Percentiles rank a stretch among this genome's conserved stretches.
These are phyloP conservation scores for Wickerhamiella alocasiicola DNA, from an alignment of 805 yeast species.

Conservation along the genomic window DNA sequence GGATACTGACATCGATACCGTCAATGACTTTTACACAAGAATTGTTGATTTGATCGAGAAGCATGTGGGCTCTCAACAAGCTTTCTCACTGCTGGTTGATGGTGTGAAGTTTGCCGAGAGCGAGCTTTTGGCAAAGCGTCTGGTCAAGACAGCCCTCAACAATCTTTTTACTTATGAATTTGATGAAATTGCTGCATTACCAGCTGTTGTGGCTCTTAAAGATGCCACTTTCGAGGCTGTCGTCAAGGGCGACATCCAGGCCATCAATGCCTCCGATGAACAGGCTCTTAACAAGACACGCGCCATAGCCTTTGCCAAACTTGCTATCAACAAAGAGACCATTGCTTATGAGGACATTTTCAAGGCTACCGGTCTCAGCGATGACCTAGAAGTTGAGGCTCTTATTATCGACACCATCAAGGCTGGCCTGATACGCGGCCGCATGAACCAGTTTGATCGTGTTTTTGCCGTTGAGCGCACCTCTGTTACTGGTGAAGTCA, in stretches of 20 bases:
- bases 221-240: slow-evolving; percentile 23
- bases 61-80: slow-evolving; percentile 10
- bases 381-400: slow-evolving; percentile 28
- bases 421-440: slow-evolving; percentile 32
- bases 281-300: slow-evolving; percentile 21
- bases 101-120: slow-evolving; percentile 16
- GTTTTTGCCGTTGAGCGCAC: slow-evolving; percentile 29
- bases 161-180: slow-evolving; percentile 23
- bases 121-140: slow-evolving; percentile 16
- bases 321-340: slow-evolving; percentile 19
- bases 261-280: slow-evolving; percentile 11
- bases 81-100: slow-evolving; percentile 18
- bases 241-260: slow-evolving; percentile 24
- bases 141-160: slow-evolving; percentile 21
- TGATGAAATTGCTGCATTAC: slow-evolving; percentile 24
- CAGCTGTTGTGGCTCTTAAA: slow-evolving; percentile 23
- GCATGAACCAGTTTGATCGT: slow-evolving; percentile 31
- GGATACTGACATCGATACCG: slow-evolving; percentile 22
- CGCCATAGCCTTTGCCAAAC: slow-evolving; percentile 23
- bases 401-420: slow-evolving; percentile 33
- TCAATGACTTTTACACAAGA: slow-evolving; percentile 21
- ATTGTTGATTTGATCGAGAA: slow-evolving; percentile 19
- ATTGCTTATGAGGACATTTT: slow-evolving; percentile 28
- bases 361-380: slow-evolving; percentile 22
- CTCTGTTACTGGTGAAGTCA: slow-evolving; percentile 28